Conservation (phyloP, 2,329 filamentous ascomycete species). For the Cercospora zeina region DNA sequence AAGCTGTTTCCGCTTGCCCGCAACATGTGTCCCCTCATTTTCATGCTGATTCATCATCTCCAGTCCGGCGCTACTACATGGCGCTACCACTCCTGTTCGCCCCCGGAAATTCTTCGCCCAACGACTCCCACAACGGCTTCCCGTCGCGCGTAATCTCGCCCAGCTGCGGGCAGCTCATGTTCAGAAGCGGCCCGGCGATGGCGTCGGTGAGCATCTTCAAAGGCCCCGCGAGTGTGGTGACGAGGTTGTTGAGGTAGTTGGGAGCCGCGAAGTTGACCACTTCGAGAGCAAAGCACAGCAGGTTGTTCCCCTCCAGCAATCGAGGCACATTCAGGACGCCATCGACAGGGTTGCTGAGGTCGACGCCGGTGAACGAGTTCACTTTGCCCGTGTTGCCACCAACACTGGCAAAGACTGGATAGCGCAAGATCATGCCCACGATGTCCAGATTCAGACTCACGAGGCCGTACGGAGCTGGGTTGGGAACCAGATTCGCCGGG, state of each 20-base stretch:
- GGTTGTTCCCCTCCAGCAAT: constrained; percentile 24
- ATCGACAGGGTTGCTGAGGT: constrained; percentile 40
- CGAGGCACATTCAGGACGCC: constrained; percentile 46
- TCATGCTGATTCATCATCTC: not conserved
- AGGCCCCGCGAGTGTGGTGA: constrained; percentile 26
- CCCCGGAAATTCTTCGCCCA: constrained; percentile 27
- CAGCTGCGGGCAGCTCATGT: constrained; percentile 26
- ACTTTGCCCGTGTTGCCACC: constrained; percentile 33
- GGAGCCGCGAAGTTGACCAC: constrained; percentile 42
- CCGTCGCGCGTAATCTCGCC: constrained; percentile 28
- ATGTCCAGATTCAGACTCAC: constrained; percentile 29
- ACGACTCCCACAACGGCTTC: constrained; percentile 26
- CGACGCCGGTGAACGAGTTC: constrained; percentile 32
- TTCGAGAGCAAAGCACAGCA: constrained; percentile 27
- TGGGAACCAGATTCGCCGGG: constrained; percentile 31
- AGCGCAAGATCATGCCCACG: constrained; percentile 26
- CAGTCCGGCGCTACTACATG: not conserved
- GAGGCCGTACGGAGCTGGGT: constrained; percentile 26
- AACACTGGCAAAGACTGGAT: constrained; percentile 27
- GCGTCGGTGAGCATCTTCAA: constrained; percentile 23
- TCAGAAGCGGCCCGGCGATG: constrained; percentile 23
- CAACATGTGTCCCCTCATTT: not conserved
- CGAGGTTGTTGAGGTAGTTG: constrained; percentile 38
- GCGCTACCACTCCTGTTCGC: constrained; percentile 26
- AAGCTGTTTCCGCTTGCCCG: not conserved